phyloP scores from a whole-genome alignment of 192 early-diverging fungal genomes.

The Umbelopsis sp. region DNA sequence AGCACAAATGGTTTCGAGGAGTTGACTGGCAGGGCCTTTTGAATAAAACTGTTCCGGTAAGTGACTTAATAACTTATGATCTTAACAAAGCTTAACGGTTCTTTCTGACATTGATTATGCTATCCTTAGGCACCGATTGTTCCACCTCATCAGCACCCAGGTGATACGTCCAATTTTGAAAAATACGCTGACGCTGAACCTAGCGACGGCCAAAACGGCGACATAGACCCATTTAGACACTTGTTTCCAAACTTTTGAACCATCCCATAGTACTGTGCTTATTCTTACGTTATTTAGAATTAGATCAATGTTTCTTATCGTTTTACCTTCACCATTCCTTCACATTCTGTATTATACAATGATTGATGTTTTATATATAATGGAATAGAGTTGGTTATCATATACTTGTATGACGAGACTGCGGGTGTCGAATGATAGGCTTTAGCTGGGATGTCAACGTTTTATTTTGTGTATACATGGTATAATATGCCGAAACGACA shows the following conservation, averaged over 20 bases:
- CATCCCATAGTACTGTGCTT: not conserved
- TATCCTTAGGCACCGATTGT: slow-evolving; percentile 68
- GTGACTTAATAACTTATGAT: slow-evolving; percentile 45
- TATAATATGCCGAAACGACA: no score
- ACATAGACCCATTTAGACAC: slow-evolving; percentile 62
- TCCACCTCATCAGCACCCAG: slow-evolving; percentile 30
- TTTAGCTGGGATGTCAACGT: not conserved
- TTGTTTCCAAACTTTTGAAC: slow-evolving; percentile 63
- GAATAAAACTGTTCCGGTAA: slow-evolving; percentile 36
- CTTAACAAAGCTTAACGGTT: slow-evolving; percentile 67
- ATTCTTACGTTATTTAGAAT: not conserved
- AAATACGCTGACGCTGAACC: slow-evolving; percentile 51
- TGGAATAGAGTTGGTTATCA: no score
- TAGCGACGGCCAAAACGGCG: slow-evolving; percentile 52
- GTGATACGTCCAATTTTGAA: slow-evolving; percentile 44
- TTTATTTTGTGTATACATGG: not conserved
- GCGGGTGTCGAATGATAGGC: not conserved
- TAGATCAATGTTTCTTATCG: not conserved
- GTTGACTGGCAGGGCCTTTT: slow-evolving; percentile 73
- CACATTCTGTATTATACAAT: no score
- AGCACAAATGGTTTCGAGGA: slow-evolving; percentile 79
- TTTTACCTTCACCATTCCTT: no score
- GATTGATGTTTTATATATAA: no score
- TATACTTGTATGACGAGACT: no score
- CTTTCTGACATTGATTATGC: slow-evolving; percentile 56